Evolutionary conservation across 2,329 filamentous ascomycete species (phyloP).

Genomic region (Phoma sp.): DNA sequence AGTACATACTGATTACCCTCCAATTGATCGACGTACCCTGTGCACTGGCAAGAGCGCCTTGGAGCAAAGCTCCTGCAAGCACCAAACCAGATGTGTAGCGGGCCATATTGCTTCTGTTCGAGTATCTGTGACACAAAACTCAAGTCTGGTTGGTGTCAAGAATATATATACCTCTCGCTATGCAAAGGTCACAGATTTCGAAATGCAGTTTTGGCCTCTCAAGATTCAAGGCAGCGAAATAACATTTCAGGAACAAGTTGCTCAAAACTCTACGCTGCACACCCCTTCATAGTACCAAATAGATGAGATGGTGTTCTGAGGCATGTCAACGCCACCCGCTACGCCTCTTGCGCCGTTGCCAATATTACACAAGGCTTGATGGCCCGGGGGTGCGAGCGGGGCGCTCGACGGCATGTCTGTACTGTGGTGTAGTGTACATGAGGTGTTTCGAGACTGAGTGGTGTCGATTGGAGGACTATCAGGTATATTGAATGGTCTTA

Average conservation of each 20-base stretch:
- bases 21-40: constrained; percentile 19
- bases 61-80: constrained; percentile 23
- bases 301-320: constrained; percentile 2
- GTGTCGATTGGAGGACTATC: constrained; percentile 2
- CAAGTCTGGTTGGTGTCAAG: neutral
- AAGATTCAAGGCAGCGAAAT: constrained; percentile 7
- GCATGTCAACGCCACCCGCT: neutral
- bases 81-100: constrained; percentile 10
- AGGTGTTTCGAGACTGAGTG: neutral
- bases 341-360: neutral
- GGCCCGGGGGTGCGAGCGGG: constrained; percentile 1
- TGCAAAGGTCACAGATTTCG: neutral
- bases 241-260: neutral
- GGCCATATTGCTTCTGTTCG: neutral
- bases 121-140: neutral
- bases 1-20: neutral
- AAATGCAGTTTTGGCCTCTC: neutral
- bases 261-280: neutral
- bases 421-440: neutral
- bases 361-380: constrained; percentile 5
- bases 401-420: neutral
- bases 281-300: constrained; percentile 8
- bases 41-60: constrained; percentile 19
- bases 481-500: neutral
- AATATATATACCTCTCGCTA: constrained; percentile 3